phyloP scores from a whole-genome alignment of 352 stramenopile species.

The Phytopythium chamaehyphon region DNA sequence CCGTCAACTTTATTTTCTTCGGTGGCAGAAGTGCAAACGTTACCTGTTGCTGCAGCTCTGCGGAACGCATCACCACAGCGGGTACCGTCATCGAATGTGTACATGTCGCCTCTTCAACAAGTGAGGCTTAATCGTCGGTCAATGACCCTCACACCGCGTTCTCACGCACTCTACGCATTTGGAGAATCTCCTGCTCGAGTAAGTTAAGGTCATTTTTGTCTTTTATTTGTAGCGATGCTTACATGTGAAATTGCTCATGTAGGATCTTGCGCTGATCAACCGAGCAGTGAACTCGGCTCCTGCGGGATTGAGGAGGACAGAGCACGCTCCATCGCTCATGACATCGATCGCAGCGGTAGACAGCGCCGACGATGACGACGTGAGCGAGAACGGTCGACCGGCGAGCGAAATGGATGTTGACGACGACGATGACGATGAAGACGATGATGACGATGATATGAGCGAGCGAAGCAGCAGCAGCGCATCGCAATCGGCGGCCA shows the following conservation, averaged over 20 bases:
- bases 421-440: not conserved
- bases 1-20: constrained; percentile 44
- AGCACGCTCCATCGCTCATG: constrained; percentile 10
- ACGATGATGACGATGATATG: constrained; percentile 7
- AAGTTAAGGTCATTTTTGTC: constrained; percentile 16
- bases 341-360: constrained; percentile 18
- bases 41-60: constrained; percentile 54
- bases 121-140: constrained; percentile 63
- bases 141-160: constrained; percentile 60
- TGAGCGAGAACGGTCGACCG: constrained; percentile 1
- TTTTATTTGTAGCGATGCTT: not conserved
- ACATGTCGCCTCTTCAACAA: constrained; percentile 83
- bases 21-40: constrained; percentile 64
- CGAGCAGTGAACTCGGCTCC: constrained; percentile 56
- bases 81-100: constrained; percentile 76
- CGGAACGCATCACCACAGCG: constrained; percentile 79
- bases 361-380: constrained; percentile 26
- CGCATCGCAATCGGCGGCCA: constrained; percentile 15
- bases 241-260: constrained; percentile 3
- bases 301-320: constrained; percentile 7
- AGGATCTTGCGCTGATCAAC: constrained; percentile 77
- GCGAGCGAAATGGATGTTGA: constrained; percentile 3
- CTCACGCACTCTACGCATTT: constrained; percentile 82
- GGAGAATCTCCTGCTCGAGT: constrained; percentile 81
- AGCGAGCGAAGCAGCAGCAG: constrained; percentile 25